phyloP scores from a whole-genome alignment of 768 basidiomycete species.

The Cubamyces sp. region DNA sequence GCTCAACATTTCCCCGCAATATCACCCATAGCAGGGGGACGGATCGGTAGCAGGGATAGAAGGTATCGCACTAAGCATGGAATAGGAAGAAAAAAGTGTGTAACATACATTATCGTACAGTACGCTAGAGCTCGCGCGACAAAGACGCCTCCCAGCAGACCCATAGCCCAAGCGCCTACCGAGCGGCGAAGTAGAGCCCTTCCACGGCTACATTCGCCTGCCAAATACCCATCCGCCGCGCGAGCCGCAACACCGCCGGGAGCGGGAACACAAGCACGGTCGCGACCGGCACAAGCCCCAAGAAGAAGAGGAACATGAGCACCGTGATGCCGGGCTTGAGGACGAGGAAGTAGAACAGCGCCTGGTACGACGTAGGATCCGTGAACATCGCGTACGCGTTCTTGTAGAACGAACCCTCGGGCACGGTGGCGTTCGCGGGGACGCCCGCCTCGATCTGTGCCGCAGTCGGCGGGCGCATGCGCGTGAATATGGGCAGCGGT shows the following conservation, averaged over 20 bases:
- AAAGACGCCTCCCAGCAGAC: not conserved
- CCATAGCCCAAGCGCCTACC: constrained; percentile 26
- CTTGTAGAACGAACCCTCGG: constrained; percentile 77
- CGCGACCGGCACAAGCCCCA: constrained; percentile 60
- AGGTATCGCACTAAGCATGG: constrained; percentile 7
- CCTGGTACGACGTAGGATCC: constrained; percentile 81
- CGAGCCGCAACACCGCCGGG: constrained; percentile 66
- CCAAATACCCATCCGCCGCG: constrained; percentile 74
- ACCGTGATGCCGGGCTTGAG: constrained; percentile 84
- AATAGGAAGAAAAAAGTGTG: not conserved
- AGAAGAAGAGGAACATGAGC: constrained; percentile 56
- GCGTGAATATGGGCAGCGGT: constrained; percentile 77
- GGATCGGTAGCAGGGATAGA: no score
- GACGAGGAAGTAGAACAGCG: constrained; percentile 87
- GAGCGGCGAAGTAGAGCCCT: constrained; percentile 53
- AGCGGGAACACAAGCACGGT: constrained; percentile 67
- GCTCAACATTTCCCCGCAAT: no score
- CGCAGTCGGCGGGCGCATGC: constrained; percentile 51
- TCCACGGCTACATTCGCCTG: constrained; percentile 84
- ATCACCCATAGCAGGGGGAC: no score
- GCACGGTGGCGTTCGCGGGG: constrained; percentile 33
- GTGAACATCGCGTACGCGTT: constrained; percentile 86
- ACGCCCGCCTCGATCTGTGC: constrained; percentile 54
- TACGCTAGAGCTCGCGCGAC: constrained; percentile 11
- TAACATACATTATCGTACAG: constrained; percentile 23